These are phyloP conservation scores for Punctularia strigosozonata DNA, from an alignment of 768 basidiomycete species.

Conservation along the genomic window DNA sequence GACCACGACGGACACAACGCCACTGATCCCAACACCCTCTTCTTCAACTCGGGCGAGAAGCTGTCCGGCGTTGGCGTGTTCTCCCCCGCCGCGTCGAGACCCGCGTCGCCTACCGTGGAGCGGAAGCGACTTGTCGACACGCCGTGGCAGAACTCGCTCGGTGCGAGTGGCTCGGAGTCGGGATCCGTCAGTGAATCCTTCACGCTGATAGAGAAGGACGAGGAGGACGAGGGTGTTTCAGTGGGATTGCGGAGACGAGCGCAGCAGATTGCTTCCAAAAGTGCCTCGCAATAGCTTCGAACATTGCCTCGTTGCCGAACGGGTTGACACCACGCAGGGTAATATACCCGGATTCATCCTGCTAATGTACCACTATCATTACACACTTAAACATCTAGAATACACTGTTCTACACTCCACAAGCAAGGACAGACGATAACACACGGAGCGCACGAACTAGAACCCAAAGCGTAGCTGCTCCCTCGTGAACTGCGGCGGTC, in stretches of 20 bases:
- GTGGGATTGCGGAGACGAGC: no score
- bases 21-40: slow-evolving; percentile 11
- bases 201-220: slow-evolving; percentile 13
- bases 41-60: slow-evolving; percentile 40
- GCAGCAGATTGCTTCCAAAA: no score
- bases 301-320: slow-evolving; percentile 3
- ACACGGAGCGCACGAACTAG: slow-evolving; percentile 11
- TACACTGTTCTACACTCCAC: background rate
- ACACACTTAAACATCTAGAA: background rate
- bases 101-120: slow-evolving; percentile 47
- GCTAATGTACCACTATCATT: no score
- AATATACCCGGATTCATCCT: no score
- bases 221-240: no score
- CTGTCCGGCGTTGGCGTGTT: slow-evolving; percentile 64
- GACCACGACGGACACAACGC: background rate
- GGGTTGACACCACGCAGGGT: no score
- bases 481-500: slow-evolving; percentile 86
- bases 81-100: slow-evolving; percentile 56
- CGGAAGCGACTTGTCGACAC: slow-evolving; percentile 3
- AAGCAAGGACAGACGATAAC: background rate
- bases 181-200: no score
- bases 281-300: slow-evolving; percentile 9
- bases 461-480: slow-evolving; percentile 74
- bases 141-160: slow-evolving; percentile 6
- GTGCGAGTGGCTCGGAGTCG: slow-evolving; percentile 14